A percentile compares a stretch with the other conserved stretches of the same genome.
phyloP scores from a whole-genome alignment of 352 stramenopile species.

The Nothophytophthora sp. region DNA sequence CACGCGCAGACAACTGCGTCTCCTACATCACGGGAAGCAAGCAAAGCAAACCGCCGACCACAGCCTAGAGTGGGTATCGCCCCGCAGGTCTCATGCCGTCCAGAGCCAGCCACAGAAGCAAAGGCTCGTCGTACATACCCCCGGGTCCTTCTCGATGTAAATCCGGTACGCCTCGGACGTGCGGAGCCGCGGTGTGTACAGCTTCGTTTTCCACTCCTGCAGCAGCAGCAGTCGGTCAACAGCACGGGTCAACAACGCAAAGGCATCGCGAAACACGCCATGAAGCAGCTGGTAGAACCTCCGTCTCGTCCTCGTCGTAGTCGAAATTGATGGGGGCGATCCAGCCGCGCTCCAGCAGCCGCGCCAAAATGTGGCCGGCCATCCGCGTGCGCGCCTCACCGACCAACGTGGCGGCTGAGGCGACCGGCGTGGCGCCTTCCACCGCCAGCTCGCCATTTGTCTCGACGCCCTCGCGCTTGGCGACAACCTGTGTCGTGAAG shows the following conservation, averaged over 20 bases:
- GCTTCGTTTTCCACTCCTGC: conserved; percentile 45
- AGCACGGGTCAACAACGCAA: conserved; percentile 1
- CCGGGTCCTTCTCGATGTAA: conserved; percentile 82
- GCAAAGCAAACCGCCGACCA: conserved; percentile 25
- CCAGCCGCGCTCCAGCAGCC: conserved; percentile 63
- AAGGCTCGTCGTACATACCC: conserved; percentile 31
- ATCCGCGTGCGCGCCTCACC: conserved; percentile 35
- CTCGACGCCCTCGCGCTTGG: conserved; percentile 13
- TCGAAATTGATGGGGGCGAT: conserved; percentile 57
- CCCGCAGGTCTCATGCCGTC: conserved; percentile 9
- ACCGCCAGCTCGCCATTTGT: conserved; percentile 23
- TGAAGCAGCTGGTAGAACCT: too few relatives aligned
- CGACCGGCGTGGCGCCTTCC: conserved; percentile 18
- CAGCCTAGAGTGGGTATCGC: conserved; percentile 30
- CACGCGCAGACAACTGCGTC: conserved; percentile 35
- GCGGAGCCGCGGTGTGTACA: conserved; percentile 62
- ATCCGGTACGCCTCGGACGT: conserved; percentile 79
- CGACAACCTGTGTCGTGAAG: conserved; percentile 39
- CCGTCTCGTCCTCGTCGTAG: conserved; percentile 42
- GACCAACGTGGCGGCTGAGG: conserved; percentile 26
- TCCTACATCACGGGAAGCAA: conserved; percentile 34
- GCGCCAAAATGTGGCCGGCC: conserved; percentile 48
- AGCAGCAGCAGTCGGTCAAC: background rate
- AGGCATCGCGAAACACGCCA: too few relatives aligned
- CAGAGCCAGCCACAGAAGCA: conserved; percentile 2